Evolutionary conservation across 2,329 filamentous ascomycete species (phyloP).

Genomic region (Aspergillus thermomutatus): DNA sequence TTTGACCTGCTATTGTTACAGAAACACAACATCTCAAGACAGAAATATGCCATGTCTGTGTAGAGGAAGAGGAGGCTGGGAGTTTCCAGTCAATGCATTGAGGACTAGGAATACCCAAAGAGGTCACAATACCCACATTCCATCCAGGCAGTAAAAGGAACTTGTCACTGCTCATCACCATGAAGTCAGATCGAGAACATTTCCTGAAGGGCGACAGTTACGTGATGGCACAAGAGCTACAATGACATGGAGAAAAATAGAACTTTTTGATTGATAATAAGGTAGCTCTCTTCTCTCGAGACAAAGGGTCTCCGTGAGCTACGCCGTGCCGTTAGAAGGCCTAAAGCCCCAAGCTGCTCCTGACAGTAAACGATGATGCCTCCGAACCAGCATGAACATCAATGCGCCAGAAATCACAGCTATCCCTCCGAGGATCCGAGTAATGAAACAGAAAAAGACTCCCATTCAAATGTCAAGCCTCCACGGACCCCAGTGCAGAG

Average conservation of each 20-base stretch:
- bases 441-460: constrained; percentile 28
- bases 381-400: constrained; percentile 22
- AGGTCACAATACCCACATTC: neutral
- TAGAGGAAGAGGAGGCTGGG: neutral
- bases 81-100: neutral
- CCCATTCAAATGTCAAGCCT: constrained; percentile 26
- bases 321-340: constrained; percentile 22
- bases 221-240: constrained; percentile 3
- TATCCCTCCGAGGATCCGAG: constrained; percentile 36
- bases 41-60: no score
- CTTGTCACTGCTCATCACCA: neutral
- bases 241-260: constrained; percentile 10
- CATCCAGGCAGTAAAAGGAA: neutral
- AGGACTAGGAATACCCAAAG: no score
- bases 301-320: constrained; percentile 20
- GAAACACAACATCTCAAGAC: neutral
- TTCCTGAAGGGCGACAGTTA: neutral
- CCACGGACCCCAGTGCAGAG: constrained; percentile 33
- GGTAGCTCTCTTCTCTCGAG: constrained; percentile 30
- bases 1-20: neutral
- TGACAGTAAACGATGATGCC: constrained; percentile 26
- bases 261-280: constrained; percentile 18
- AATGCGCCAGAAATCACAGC: constrained; percentile 33
- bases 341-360: constrained; percentile 19
- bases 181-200: neutral